phyloP scores from a whole-genome alignment of 2,329 filamentous ascomycete genomes.

The Sclerotinia spermophila region DNA sequence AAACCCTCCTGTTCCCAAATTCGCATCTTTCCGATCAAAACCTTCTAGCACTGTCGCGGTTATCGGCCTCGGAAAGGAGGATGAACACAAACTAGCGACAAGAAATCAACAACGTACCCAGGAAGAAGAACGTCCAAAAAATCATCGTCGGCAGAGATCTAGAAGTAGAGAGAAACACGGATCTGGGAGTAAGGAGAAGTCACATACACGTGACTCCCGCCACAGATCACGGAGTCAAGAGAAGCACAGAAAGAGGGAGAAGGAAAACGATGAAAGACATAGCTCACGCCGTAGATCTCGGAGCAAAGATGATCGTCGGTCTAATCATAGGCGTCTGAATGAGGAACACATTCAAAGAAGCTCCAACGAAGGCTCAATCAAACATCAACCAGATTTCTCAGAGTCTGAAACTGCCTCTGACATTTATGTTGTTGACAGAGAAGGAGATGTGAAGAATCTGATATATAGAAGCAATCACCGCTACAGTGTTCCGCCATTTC shows the following conservation, averaged over 20 bases:
- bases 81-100: slow-evolving; percentile 21
- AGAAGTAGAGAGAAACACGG: slow-evolving; percentile 10
- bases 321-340: not conserved
- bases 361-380: not conserved
- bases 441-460: slow-evolving; percentile 72
- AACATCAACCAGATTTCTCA: slow-evolving; percentile 7
- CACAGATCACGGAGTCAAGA: slow-evolving; percentile 10
- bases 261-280: slow-evolving; percentile 25
- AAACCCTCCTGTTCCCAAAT: slow-evolving; percentile 57
- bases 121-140: slow-evolving; percentile 4
- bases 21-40: slow-evolving; percentile 68
- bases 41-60: slow-evolving; percentile 21
- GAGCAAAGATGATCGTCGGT: slow-evolving; percentile 17
- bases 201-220: not conserved
- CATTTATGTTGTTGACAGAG: slow-evolving; percentile 63
- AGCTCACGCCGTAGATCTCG: not conserved
- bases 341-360: not conserved
- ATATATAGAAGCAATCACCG: slow-evolving; percentile 71
- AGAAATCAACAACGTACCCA: slow-evolving; percentile 9
- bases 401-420: slow-evolving; percentile 22
- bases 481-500: slow-evolving; percentile 68
- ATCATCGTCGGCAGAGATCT: slow-evolving; percentile 17
- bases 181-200: slow-evolving; percentile 5
- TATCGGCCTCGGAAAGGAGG: slow-evolving; percentile 16
- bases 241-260: slow-evolving; percentile 16